Percentiles rank a stretch among this genome's conserved stretches.
Conservation (phyloP, 371 early-diverging fungal species). For the Syncephalastrum sp. region DNA sequence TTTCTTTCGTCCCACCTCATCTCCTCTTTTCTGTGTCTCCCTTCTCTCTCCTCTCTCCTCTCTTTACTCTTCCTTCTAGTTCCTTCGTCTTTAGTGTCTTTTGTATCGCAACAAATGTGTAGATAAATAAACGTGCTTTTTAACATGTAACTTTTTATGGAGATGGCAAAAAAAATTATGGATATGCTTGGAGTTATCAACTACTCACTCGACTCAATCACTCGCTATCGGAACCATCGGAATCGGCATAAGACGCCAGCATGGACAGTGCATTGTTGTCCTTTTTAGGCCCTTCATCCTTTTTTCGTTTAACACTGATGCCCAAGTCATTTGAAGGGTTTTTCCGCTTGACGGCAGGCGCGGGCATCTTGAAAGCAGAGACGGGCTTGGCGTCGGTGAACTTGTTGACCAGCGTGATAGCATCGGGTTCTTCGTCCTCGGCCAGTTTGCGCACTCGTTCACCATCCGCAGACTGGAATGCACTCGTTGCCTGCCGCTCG, state of each 20-base stretch:
- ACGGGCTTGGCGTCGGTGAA: constrained; percentile 24
- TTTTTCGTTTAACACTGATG: constrained; percentile 38
- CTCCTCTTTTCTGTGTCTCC: background rate
- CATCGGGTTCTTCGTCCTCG: constrained; percentile 55
- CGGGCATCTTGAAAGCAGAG: constrained; percentile 37
- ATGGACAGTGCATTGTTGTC: constrained; percentile 23
- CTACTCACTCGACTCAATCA: no score
- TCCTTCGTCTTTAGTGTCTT: background rate
- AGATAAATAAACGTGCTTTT: constrained; percentile 1
- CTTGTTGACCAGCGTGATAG: constrained; percentile 43
- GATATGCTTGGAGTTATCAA: background rate
- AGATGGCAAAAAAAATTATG: background rate
- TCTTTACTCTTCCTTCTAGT: background rate
- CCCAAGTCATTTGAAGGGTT: constrained; percentile 10
- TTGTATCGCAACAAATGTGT: background rate
- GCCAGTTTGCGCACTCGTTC: constrained; percentile 65
- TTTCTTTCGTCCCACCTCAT: no score
- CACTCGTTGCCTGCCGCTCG: constrained; percentile 59
- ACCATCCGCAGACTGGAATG: constrained; percentile 72
- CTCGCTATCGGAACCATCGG: constrained; percentile 15
- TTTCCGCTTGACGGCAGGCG: constrained; percentile 21
- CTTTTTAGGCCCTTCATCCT: constrained; percentile 21
- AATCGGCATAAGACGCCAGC: constrained; percentile 33
- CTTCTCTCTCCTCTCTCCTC: background rate
- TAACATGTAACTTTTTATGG: background rate